Evolutionary conservation across 441 rosid species (phyloP).

Genomic region (Kokia cookei): DNA sequence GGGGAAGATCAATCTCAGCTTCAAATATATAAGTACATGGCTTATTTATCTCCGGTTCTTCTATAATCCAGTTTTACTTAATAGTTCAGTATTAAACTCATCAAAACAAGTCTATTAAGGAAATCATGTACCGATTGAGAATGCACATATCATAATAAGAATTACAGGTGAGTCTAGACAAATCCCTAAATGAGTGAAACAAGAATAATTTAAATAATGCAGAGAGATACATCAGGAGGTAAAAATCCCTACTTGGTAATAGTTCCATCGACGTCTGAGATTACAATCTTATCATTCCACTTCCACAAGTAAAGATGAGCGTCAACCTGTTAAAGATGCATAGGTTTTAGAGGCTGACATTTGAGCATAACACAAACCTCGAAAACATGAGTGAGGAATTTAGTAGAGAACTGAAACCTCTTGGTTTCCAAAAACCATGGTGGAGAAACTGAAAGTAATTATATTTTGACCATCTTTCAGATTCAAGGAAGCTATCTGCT

Average conservation of each 20-base stretch:
- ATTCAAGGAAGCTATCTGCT: constrained; percentile 80
- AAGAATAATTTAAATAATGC: not conserved
- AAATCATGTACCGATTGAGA: not conserved
- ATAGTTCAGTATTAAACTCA: not conserved
- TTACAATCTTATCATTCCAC: constrained; percentile 85
- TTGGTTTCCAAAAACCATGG: constrained; percentile 80
- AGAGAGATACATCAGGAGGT: not conserved
- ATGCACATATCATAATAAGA: not conserved
- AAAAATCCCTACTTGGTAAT: constrained; percentile 63
- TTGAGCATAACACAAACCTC: not conserved
- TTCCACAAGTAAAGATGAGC: constrained; percentile 89
- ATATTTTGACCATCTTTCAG: constrained; percentile 89
- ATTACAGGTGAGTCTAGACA: not conserved
- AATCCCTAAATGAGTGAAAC: not conserved
- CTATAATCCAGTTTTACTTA: not conserved
- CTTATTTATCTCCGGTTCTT: not conserved
- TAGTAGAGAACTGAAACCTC: constrained; percentile 43
- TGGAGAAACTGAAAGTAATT: constrained; percentile 76
- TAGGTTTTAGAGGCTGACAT: constrained; percentile 10
- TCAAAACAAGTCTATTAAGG: not conserved
- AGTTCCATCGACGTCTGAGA: constrained; percentile 95
- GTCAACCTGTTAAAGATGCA: constrained; percentile 52
- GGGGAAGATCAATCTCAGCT: not conserved
- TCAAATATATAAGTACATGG: not conserved
- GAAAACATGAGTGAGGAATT: not conserved